Evolutionary conservation across 2,329 filamentous ascomycete genomes (phyloP).

Genomic region (Lecanoromycetidae sp.): DNA sequence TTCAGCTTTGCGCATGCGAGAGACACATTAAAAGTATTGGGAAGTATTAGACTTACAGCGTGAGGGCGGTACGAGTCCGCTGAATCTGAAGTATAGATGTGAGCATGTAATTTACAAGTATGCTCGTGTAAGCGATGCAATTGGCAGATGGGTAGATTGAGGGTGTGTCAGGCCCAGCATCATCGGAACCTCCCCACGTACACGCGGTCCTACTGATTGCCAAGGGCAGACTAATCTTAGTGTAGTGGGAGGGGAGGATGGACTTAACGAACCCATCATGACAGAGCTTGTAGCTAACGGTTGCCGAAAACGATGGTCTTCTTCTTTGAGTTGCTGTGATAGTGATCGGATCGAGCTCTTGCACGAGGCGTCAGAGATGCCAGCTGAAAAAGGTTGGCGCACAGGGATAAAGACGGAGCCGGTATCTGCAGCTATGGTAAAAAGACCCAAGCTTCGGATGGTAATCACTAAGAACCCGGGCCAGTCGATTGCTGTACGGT

Average conservation of each 20-base stretch:
- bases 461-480: slow-evolving; percentile 10
- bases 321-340: slow-evolving; percentile 18
- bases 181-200: slow-evolving; percentile 8
- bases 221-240: slow-evolving; percentile 16
- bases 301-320: slow-evolving; percentile 22
- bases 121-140: slow-evolving; percentile 8
- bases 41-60: slow-evolving; percentile 30
- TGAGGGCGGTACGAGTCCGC: slow-evolving; percentile 37
- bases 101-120: slow-evolving; percentile 12
- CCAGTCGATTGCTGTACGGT: slow-evolving; percentile 13
- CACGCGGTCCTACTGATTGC: slow-evolving; percentile 11
- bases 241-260: slow-evolving; percentile 18
- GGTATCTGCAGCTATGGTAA: slow-evolving; percentile 17
- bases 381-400: slow-evolving; percentile 13
- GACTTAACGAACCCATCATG: slow-evolving; percentile 24
- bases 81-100: slow-evolving; percentile 23
- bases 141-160: slow-evolving; percentile 13
- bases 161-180: slow-evolving; percentile 7
- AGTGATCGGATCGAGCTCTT: slow-evolving; percentile 23
- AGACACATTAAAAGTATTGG: too few species aligned
- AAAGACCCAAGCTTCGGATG: slow-evolving; percentile 12
- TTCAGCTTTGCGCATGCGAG: too few species aligned
- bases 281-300: slow-evolving; percentile 17
- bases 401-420: slow-evolving; percentile 12
- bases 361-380: slow-evolving; percentile 21